Base-by-base conservation (phyloP, 176 grass and related monocot species). In the Pharus latifolius region DNA sequence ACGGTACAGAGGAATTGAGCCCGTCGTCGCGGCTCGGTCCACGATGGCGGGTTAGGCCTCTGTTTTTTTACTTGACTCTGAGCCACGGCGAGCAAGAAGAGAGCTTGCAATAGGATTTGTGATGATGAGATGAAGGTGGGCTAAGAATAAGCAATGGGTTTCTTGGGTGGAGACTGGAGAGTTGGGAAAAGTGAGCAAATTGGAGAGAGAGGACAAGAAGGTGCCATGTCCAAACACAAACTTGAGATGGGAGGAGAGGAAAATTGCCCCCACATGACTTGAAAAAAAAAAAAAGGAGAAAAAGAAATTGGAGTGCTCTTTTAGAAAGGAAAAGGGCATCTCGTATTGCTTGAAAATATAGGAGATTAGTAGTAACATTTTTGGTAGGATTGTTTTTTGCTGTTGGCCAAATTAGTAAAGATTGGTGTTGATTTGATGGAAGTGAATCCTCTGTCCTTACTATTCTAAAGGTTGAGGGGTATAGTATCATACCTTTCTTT, bases 31-130 rank as follows among this genome's bases (percentile, higher is more conserved):
- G 52, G 33, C 35, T 67, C 20, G 56, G 83, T 84, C 80, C 69
- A 70, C 73, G 60, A 19, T 74, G 73, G 63, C 51, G 55, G 19
- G 76, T 44, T 24, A 26, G 65, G 52, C 74, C 29, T 83, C 73
- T 76, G 62, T 40, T 69, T 53, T 5, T 23, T 33, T 14, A 67
- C 33, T n/a, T 48, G 55, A 61, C 46, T 54, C 37, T 27, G 12
- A 11, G 17, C 27, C 7, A 20, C 34, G 7, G 43, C 55, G 61
- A 72, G 22, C 60, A 14, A 68, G 66, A 60, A 75, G 63, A 72
- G 66, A 60, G 76, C 48, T 45, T 26, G 70, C 52, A 53, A 3
- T 1, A 54, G 35, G 69, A 56, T 69, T 19, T 29, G 76, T n/a
- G 49, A 71, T 76, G 83, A 80, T 63, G 56, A 9, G 47, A 20